phyloP scores from a whole-genome alignment of 1,139 yeast species.

The Scheffersomyces titani region DNA sequence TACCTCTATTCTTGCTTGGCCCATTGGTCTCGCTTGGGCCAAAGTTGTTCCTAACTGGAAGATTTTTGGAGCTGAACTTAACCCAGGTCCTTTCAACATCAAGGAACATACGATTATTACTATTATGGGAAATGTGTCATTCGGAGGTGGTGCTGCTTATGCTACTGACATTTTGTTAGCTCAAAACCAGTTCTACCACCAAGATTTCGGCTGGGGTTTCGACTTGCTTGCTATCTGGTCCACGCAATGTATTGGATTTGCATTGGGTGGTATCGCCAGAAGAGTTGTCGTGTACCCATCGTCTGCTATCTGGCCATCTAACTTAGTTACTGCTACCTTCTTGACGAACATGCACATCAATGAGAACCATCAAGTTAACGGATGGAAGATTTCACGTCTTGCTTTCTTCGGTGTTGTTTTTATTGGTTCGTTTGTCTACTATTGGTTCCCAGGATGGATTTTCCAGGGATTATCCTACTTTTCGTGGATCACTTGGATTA shows the following conservation, averaged over 20 bases:
- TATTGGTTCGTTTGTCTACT: conserved; percentile 32
- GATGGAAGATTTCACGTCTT: conserved; percentile 43
- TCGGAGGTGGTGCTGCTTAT: conserved; percentile 62
- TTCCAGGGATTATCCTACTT: conserved; percentile 23
- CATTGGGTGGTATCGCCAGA: conserved; percentile 61
- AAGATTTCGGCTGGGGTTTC: conserved; percentile 52
- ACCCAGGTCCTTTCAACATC: conserved; percentile 66
- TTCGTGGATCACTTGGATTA: conserved; percentile 34
- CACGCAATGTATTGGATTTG: conserved; percentile 65
- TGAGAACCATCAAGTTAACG: conserved; percentile 54
- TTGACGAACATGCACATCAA: conserved; percentile 63
- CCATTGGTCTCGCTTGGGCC: conserved; percentile 57
- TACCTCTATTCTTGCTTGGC: conserved; percentile 63
- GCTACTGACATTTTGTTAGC: conserved; percentile 62
- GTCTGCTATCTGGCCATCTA: conserved; percentile 69
- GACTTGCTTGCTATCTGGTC: conserved; percentile 52
- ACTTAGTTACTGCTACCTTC: conserved; percentile 45
- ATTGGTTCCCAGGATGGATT: conserved; percentile 46
- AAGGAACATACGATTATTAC: conserved; percentile 69
- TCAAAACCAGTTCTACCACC: conserved; percentile 51
- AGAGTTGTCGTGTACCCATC: conserved; percentile 62
- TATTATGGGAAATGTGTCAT: conserved; percentile 60
- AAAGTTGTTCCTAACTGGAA: conserved; percentile 45
- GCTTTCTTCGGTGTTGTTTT: conserved; percentile 32
- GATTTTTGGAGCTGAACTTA: conserved; percentile 47